Evolutionary conservation across 768 basidiomycete species (phyloP).

Genomic region (Lentinus tigrinus): DNA sequence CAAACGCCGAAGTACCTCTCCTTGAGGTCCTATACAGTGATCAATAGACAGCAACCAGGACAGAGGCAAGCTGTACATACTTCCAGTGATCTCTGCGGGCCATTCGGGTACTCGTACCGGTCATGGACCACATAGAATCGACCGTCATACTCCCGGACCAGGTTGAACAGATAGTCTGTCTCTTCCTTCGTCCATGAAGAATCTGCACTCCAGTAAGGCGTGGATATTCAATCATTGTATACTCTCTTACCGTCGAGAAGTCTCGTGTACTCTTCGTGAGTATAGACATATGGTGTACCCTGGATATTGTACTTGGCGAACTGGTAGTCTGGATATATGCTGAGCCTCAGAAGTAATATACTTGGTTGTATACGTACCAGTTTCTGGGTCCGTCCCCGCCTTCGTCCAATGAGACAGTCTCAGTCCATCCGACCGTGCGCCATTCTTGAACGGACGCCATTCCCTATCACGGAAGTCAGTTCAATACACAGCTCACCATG

Average conservation of each 20-base stretch:
- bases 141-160: slow-evolving; percentile 80
- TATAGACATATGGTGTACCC: slow-evolving; percentile 64
- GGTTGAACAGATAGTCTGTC: slow-evolving; percentile 85
- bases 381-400: slow-evolving; percentile 48
- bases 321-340: slow-evolving; percentile 54
- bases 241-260: slow-evolving; percentile 62
- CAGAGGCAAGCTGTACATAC: slow-evolving; percentile 36
- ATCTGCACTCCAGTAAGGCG: slow-evolving; percentile 41
- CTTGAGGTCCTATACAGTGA: slow-evolving; percentile 72
- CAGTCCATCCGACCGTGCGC: slow-evolving; percentile 65
- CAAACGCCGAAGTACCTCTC: slow-evolving; percentile 92
- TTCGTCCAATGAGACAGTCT: slow-evolving; percentile 85
- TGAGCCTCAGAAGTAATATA: not conserved
- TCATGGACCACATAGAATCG: slow-evolving; percentile 91
- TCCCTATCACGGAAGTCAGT: slow-evolving; percentile 51
- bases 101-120: slow-evolving; percentile 73
- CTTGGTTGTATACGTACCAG: slow-evolving; percentile 43
- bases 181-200: slow-evolving; percentile 89
- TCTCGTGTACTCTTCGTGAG: slow-evolving; percentile 84
- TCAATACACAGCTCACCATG: not conserved
- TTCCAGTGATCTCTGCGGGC: slow-evolving; percentile 62
- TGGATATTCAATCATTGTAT: not conserved
- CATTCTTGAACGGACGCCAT: slow-evolving; percentile 70
- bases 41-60: not conserved
- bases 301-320: slow-evolving; percentile 85